phyloP scores from a whole-genome alignment of 495 filamentous ascomycete species.

The Xylaria sp. region DNA sequence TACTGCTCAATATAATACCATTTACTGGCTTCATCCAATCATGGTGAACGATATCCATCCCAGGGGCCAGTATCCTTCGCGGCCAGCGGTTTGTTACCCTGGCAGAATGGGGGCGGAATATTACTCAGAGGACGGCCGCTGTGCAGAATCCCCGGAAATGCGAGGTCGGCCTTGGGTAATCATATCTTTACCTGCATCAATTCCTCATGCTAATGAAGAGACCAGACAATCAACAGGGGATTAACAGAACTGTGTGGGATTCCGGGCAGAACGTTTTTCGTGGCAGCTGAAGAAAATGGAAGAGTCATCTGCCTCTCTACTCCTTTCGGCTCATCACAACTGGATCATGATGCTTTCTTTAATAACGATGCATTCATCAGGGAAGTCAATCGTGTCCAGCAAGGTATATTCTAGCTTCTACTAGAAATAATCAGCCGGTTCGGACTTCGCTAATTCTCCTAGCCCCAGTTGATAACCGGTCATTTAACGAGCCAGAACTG shows the following conservation, averaged over 20 bases:
- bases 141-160: slow-evolving; percentile 18
- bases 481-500: slow-evolving; percentile 2
- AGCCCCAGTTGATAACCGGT: neutral
- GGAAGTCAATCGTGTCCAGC: neutral
- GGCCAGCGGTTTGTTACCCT: slow-evolving; percentile 30
- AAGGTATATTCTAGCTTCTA: slow-evolving; percentile 7
- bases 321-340: slow-evolving; percentile 12
- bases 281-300: slow-evolving; percentile 21
- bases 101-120: slow-evolving; percentile 33
- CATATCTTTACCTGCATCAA: neutral
- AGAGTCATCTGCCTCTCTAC: slow-evolving; percentile 13
- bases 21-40: slow-evolving; percentile 3
- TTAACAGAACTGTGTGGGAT: slow-evolving; percentile 24
- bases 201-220: neutral
- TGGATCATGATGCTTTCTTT: slow-evolving; percentile 22
- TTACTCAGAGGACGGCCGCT: slow-evolving; percentile 32
- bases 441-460: slow-evolving; percentile 5
- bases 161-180: slow-evolving; percentile 16
- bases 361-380: neutral
- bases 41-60: slow-evolving; percentile 37
- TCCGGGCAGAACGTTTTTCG: slow-evolving; percentile 20
- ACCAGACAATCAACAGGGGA: slow-evolving; percentile 17
- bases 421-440: neutral
- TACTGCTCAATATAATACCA: neutral
- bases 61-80: slow-evolving; percentile 34